phyloP scores from a whole-genome alignment of 352 stramenopile genomes.

The Phytophthora sojae region DNA sequence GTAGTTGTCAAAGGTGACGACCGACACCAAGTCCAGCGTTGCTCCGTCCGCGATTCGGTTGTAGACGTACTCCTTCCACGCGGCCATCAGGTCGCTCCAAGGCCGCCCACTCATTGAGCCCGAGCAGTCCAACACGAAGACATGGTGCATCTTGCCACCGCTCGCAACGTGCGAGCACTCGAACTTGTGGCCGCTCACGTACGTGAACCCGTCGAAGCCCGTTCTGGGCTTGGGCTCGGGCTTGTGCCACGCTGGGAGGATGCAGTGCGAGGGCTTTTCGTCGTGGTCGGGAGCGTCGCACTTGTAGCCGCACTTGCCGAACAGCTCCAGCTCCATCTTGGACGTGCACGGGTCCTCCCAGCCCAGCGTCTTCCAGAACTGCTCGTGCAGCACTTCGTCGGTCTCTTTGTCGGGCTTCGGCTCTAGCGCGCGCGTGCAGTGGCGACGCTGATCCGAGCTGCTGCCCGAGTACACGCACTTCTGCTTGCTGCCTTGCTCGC shows the following conservation, averaged over 20 bases:
- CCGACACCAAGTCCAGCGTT: conserved; percentile 70
- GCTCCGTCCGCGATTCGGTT: conserved; percentile 68
- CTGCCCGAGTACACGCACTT: conserved; percentile 65
- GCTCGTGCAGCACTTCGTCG: conserved; percentile 79
- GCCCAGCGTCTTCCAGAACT: conserved; percentile 79
- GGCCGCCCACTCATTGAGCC: conserved; percentile 74
- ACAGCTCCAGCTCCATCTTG: conserved; percentile 60
- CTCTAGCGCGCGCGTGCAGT: conserved; percentile 65
- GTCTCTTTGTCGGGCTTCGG: conserved; percentile 59
- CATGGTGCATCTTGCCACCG: conserved; percentile 69
- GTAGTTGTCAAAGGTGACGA: conserved; percentile 70
- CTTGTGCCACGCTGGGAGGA: conserved; percentile 74
- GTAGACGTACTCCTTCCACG: conserved; percentile 69
- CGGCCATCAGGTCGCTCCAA: conserved; percentile 66
- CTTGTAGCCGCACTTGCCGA: conserved; percentile 76
- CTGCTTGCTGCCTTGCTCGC: conserved; percentile 43
- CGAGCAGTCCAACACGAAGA: conserved; percentile 85
- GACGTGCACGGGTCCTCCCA: conserved; percentile 80
- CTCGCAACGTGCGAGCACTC: conserved; percentile 68
- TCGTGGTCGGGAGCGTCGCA: conserved; percentile 77
- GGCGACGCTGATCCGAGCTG: conserved; percentile 64
- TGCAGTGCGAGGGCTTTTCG: conserved; percentile 63
- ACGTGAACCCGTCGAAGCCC: conserved; percentile 56
- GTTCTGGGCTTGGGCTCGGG: conserved; percentile 31
- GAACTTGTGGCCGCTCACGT: conserved; percentile 77